phyloP scores from a whole-genome alignment of 108 stramenopile genomes.

The Skeletonema marinoi region DNA sequence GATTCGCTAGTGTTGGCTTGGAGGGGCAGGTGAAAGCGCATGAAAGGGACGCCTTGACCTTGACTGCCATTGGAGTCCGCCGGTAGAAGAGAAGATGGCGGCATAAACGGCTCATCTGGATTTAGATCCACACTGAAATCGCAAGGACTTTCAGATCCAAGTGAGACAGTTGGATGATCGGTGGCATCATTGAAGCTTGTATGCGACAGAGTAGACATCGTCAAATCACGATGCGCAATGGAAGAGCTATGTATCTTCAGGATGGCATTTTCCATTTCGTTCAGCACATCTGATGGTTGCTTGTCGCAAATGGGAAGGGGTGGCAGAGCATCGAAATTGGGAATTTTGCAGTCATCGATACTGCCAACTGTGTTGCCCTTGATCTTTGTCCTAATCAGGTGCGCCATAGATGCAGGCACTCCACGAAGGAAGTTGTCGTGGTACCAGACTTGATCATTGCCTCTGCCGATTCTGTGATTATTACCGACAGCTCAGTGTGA shows the following conservation, averaged over 20 bases:
- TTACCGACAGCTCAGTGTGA: not conserved
- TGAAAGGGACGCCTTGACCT: not conserved
- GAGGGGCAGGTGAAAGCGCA: not conserved
- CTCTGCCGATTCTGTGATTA: not conserved
- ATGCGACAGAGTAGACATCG: too few relatives aligned
- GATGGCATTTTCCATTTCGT: not conserved
- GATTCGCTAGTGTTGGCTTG: not conserved
- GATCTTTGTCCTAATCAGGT: not conserved
- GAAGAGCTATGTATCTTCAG: not conserved
- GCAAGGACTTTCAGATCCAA: too few relatives aligned
- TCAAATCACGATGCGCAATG: not conserved
- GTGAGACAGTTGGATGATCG: too few relatives aligned
- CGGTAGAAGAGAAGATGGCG: too few relatives aligned
- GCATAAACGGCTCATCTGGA: not conserved
- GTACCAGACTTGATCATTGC: constrained; percentile 2
- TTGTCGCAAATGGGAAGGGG: not conserved
- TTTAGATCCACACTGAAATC: too few relatives aligned
- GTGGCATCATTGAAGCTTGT: too few relatives aligned
- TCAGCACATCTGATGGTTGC: not conserved
- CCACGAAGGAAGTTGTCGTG: constrained; percentile 19
- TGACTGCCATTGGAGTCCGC: too few relatives aligned
- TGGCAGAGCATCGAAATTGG: not conserved
- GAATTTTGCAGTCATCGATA: not conserved
- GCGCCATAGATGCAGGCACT: not conserved
- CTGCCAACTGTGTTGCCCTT: not conserved